Base-by-base conservation (phyloP, 2,329 filamentous ascomycete species). In the Mycogone perniciosa region DNA sequence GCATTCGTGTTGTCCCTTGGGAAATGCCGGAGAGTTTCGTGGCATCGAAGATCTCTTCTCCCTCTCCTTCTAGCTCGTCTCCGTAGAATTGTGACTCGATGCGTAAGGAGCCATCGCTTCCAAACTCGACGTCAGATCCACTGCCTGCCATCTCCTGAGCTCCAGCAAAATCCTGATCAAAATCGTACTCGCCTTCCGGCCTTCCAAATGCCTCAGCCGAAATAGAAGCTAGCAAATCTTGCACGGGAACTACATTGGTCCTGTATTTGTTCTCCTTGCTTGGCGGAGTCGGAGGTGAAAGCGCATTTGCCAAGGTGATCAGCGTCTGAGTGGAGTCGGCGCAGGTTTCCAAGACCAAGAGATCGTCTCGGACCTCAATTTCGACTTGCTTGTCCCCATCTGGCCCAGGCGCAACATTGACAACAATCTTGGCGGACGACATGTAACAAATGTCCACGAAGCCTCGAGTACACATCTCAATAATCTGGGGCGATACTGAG, bases 251-350 rank as follows among this genome's bases (percentile, higher is more conserved):
- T 4, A 95, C 80, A 54, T 92, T 82, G 0, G 91, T 96, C 34
- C 88, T 81, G 66, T 95, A 99, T 63, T 93, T 93, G 57, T 85
- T 81, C 58, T 87, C 85, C 54, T 86, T 89, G 61, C 81, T 92
- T 1, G 91, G 89, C 0, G 90, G 86, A 6, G 82, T 84, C 1
- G 93, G 92, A 4, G 92, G 93, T 35, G 85, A 83, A 4, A 99
- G 75, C 1, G 86, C 90, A 60, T 87, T 89, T 11, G 91, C 71
- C 39, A 95, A 78, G 2, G 80, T 77, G 47, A 96, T 85, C 10
- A 99, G 76, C 0, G 93, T 99, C 65, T 96, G 90, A 0, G 90
- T 97, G 2, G 93, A 99, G 68, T 99, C 93, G 31, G 93, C 93
- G 62, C 95, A 99, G 1, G 91, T 95, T 67, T 99, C 93, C 6